Conservation (phyloP, 2,329 filamentous ascomycete genomes). For the Sporothrix mexicana region DNA sequence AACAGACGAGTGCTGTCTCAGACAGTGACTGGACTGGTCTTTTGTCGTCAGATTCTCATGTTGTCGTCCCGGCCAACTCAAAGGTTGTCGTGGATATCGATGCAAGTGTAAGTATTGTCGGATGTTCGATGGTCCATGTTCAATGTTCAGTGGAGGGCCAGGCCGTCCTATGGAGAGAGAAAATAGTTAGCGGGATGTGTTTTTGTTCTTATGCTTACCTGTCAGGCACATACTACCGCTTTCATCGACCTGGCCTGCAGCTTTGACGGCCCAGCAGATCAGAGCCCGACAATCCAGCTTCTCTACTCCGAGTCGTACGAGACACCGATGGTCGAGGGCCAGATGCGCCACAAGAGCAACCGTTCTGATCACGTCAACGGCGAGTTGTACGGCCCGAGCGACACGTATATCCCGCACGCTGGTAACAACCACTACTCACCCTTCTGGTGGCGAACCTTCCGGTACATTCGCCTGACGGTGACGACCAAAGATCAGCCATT, state of each 20-base stretch:
- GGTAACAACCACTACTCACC: background rate
- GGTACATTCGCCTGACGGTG: background rate
- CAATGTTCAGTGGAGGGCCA: no score
- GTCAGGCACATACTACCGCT: background rate
- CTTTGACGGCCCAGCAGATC: background rate
- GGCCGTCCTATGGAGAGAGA: no score
- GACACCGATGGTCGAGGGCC: background rate
- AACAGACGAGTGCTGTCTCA: background rate
- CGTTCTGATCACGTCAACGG: background rate
- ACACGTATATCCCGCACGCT: background rate
- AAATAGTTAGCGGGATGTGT: no score
- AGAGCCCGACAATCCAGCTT: background rate
- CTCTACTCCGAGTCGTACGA: background rate
- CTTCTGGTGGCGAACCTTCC: background rate
- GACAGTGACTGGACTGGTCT: background rate
- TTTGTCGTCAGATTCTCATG: background rate
- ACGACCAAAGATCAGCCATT: background rate
- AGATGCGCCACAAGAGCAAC: background rate
- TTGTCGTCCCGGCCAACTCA: background rate
- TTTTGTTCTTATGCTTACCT: background rate
- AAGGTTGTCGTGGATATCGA: background rate
- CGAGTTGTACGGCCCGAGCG: constrained; percentile 1
- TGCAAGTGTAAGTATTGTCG: background rate
- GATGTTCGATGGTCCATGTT: background rate
- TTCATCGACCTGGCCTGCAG: background rate